Evolutionary conservation across 257 asterid genomes (phyloP).

Genomic region (Verbena officinalis): DNA sequence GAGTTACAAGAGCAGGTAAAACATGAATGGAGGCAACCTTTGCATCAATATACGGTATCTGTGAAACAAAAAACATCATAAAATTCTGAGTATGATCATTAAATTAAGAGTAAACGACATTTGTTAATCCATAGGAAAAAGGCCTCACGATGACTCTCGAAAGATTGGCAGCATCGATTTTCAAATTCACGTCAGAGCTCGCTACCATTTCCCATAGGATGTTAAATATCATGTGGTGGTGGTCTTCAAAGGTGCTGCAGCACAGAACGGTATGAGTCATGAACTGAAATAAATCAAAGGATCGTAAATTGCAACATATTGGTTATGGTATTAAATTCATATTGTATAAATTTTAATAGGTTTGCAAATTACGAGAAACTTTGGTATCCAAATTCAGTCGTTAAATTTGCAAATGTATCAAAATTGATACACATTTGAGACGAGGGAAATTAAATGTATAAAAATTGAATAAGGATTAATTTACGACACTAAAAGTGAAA

Average conservation of each 20-base stretch:
- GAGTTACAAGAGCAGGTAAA: constrained; percentile 96
- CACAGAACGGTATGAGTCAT: constrained; percentile 10
- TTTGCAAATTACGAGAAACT: too few relatives aligned
- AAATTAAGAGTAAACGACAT: neutral
- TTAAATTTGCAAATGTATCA: too few relatives aligned
- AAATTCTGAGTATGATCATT: neutral
- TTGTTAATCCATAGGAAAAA: constrained; percentile 4
- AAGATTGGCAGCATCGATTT: constrained; percentile 66
- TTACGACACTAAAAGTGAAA: too few relatives aligned
- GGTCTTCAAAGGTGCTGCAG: constrained; percentile 67
- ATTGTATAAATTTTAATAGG: too few relatives aligned
- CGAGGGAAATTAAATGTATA: too few relatives aligned
- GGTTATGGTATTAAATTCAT: too few relatives aligned
- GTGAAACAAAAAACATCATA: constrained; percentile 12
- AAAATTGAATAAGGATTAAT: too few relatives aligned
- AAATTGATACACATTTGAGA: too few relatives aligned
- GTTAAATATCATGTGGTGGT: constrained; percentile 61
- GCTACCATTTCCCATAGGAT: constrained; percentile 85
- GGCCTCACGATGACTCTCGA: constrained; percentile 64
- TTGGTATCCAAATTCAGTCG: too few relatives aligned
- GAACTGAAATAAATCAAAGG: neutral
- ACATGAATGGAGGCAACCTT: constrained; percentile 87
- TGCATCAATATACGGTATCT: constrained; percentile 87
- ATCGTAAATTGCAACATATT: too few relatives aligned
- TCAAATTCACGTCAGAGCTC: constrained; percentile 52